Conservation (phyloP, 768 basidiomycete species). For the Boletus sp. region DNA sequence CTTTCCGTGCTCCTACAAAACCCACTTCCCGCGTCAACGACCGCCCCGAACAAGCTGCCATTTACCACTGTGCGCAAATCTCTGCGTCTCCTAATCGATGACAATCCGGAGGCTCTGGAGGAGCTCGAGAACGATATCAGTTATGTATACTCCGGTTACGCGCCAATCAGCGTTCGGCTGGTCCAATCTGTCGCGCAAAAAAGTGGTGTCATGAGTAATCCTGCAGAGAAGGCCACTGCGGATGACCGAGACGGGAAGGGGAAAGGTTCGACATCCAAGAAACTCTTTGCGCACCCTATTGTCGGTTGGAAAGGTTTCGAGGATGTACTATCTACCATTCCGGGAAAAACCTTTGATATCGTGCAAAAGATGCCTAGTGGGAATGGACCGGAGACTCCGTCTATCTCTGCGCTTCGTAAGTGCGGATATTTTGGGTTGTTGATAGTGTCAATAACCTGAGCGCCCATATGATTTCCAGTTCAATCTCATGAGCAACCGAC, state of each 20-base stretch:
- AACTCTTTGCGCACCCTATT: conserved; percentile 85
- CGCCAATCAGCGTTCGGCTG: conserved; percentile 86
- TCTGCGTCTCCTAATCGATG: conserved; percentile 89
- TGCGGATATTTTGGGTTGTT: conserved; percentile 8
- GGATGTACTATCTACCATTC: conserved; percentile 76
- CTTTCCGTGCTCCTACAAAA: conserved; percentile 65
- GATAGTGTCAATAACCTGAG: background rate
- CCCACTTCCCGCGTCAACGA: conserved; percentile 55
- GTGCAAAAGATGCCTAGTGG: conserved; percentile 42
- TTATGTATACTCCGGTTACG: conserved; percentile 96
- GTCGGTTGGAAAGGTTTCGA: conserved; percentile 98
- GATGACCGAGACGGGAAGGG: conserved; percentile 39
- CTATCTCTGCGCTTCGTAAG: conserved; percentile 36
- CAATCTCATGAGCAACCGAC: conserved; percentile 57
- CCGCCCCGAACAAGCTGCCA: conserved; percentile 57
- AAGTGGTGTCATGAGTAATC: conserved; percentile 82
- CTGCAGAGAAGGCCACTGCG: conserved; percentile 49
- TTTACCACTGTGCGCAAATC: conserved; percentile 75
- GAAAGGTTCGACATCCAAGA: conserved; percentile 39
- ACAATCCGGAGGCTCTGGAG: conserved; percentile 68
- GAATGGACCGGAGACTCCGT: conserved; percentile 24
- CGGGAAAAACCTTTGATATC: conserved; percentile 85
- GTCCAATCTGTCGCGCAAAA: conserved; percentile 94
- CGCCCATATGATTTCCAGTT: conserved; percentile 30
- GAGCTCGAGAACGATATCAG: conserved; percentile 92